Percentiles rank a stretch among this genome's conserved stretches.
Conservation (phyloP, 2,329 filamentous ascomycete genomes). For the Colletotrichum spaethianum region DNA sequence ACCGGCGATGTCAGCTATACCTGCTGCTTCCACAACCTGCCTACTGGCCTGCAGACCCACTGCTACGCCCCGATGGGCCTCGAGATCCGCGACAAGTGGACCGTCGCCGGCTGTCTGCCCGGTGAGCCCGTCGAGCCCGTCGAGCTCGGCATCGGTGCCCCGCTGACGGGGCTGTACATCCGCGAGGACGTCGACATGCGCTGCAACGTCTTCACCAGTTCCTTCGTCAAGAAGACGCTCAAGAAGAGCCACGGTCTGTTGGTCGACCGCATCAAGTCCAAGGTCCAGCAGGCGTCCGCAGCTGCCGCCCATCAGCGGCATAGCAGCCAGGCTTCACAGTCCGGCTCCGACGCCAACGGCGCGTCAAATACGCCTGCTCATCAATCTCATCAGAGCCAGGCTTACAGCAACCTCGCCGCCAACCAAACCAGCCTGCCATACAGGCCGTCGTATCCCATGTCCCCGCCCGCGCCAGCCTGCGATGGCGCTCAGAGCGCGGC, state of each 20-base stretch:
- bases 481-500: not conserved
- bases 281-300: constrained; percentile 12
- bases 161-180: constrained; percentile 80
- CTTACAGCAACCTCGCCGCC: constrained; percentile 9
- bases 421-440: constrained; percentile 23
- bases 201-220: constrained; percentile 82
- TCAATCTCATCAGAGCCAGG: not conserved
- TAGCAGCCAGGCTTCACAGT: constrained; percentile 25
- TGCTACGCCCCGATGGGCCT: constrained; percentile 87
- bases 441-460: constrained; percentile 24
- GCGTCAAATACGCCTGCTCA: not conserved
- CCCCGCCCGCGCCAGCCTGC: not conserved
- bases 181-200: constrained; percentile 89
- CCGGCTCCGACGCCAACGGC: not conserved
- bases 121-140: constrained; percentile 76
- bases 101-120: constrained; percentile 78
- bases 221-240: constrained; percentile 86
- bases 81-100: constrained; percentile 85
- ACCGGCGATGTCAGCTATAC: constrained; percentile 82
- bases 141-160: constrained; percentile 77
- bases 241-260: constrained; percentile 81
- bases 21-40: constrained; percentile 83
- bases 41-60: constrained; percentile 82
- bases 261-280: constrained; percentile 74
- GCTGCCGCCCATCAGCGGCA: constrained; percentile 12